A percentile compares a stretch with the other conserved stretches of the same genome.
These are phyloP conservation scores for Farysia itapuensis DNA, from an alignment of 1,284 basidiomycete species.

Conservation along the genomic window DNA sequence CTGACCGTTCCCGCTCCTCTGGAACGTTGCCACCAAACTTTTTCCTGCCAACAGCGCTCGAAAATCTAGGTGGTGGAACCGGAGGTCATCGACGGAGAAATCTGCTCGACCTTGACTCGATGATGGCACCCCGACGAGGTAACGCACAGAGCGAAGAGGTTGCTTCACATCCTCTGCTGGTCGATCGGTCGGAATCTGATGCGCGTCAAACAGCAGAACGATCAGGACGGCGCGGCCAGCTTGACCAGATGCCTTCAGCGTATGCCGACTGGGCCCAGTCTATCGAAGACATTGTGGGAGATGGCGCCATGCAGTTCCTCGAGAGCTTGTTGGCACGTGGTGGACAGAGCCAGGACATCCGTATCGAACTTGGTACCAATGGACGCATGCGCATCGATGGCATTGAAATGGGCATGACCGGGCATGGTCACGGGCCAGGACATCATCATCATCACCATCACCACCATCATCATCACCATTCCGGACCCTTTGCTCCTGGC, in stretches of 20 bases:
- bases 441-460: conserved; percentile 23
- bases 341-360: conserved; percentile 39
- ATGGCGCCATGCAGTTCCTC: conserved; percentile 77
- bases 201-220: conserved; percentile 18
- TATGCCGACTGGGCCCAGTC: conserved; percentile 65
- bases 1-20: conserved; percentile 12
- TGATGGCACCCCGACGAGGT: conserved; percentile 29
- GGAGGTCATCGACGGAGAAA: conserved; percentile 27
- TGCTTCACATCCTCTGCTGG: conserved; percentile 76
- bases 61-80: conserved; percentile 11
- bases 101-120: conserved; percentile 35
- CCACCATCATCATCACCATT: too few species aligned
- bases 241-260: conserved; percentile 12
- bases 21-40: conserved; percentile 39
- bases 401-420: conserved; percentile 9
- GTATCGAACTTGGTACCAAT: conserved; percentile 45
- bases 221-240: conserved; percentile 2
- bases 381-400: conserved; percentile 48
- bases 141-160: conserved; percentile 27
- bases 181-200: conserved; percentile 63
- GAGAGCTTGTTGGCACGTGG: conserved; percentile 69
- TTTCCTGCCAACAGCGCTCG: conserved; percentile 33
- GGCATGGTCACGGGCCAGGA: conserved; percentile 11
- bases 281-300: conserved; percentile 79
- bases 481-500: background rate